Conservation (phyloP, 805 yeast genomes). For the Myxozyma neglecta region DNA sequence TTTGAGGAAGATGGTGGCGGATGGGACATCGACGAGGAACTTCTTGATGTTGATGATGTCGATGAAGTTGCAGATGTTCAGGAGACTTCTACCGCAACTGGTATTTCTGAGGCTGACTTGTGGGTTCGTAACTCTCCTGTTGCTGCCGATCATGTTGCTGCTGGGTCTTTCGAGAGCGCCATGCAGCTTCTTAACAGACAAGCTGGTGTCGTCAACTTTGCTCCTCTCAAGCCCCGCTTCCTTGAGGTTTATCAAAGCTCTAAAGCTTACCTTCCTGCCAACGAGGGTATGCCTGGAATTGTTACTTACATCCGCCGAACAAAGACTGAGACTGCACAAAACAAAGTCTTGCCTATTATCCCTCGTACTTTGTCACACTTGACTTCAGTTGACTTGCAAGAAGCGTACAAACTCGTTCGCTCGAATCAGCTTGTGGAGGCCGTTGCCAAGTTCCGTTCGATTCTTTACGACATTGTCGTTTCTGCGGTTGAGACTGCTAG, state of each 20-base stretch:
- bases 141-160: constrained; percentile 90
- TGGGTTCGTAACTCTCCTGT: constrained; percentile 90
- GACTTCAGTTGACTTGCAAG: constrained; percentile 57
- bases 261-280: constrained; percentile 71
- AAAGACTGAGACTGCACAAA: constrained; percentile 55
- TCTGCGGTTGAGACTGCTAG: constrained; percentile 69
- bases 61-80: constrained; percentile 51
- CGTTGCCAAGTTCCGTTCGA: constrained; percentile 71
- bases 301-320: constrained; percentile 62
- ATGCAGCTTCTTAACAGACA: constrained; percentile 90
- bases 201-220: constrained; percentile 80
- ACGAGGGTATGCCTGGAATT: constrained; percentile 71
- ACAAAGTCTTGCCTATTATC: constrained; percentile 60
- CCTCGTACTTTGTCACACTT: constrained; percentile 68
- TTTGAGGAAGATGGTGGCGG: constrained; percentile 35
- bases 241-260: constrained; percentile 79
- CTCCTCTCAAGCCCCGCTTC: constrained; percentile 81
- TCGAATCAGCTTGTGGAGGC: constrained; percentile 82
- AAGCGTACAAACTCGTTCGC: constrained; percentile 80
- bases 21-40: constrained; percentile 43
- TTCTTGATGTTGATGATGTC: constrained; percentile 46
- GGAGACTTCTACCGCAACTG: constrained; percentile 37
- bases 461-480: constrained; percentile 72
- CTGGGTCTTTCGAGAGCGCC: constrained; percentile 95
- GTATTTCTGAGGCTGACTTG: constrained; percentile 57